These are phyloP conservation scores for Sporisorium graminicola DNA, from an alignment of 1,284 basidiomycete species.

Conservation along the genomic window DNA sequence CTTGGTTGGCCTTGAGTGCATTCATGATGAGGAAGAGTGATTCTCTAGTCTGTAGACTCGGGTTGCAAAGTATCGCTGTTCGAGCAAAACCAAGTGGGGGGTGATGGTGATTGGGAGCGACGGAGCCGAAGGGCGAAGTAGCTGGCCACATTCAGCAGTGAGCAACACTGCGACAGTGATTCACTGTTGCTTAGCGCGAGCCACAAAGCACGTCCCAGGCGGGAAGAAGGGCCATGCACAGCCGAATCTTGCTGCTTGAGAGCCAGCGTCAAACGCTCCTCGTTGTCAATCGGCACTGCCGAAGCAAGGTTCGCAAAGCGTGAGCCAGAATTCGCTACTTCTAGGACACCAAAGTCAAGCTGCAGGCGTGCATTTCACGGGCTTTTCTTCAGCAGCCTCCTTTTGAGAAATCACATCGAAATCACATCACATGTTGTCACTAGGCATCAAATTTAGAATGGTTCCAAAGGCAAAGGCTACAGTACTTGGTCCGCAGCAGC, in stretches of 20 bases:
- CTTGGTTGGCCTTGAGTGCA: slow-evolving; percentile 29
- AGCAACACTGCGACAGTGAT: slow-evolving; percentile 16
- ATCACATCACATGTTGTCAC: slow-evolving; percentile 1
- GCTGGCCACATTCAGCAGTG: neutral
- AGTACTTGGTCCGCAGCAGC: too few relatives aligned
- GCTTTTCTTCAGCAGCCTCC: slow-evolving; percentile 6
- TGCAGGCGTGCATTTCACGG: slow-evolving; percentile 35
- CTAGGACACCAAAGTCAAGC: neutral
- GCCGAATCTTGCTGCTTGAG: too few relatives aligned
- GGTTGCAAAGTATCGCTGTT: neutral
- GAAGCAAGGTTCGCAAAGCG: neutral
- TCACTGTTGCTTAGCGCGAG: slow-evolving; percentile 7
- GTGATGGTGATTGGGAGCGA: neutral
- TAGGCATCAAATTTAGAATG: neutral
- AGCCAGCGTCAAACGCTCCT: neutral
- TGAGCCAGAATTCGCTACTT: too few relatives aligned
- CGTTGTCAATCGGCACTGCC: neutral
- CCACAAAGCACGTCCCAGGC: neutral
- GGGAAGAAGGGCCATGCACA: neutral
- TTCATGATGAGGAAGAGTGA: slow-evolving; percentile 19
- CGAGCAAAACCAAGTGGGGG: neutral
- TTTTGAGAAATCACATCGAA: neutral
- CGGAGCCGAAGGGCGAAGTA: neutral
- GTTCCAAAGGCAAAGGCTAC: too few relatives aligned
- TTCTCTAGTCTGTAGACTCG: too few relatives aligned